Evolutionary conservation across 1,284 basidiomycete species (phyloP), one percentile per base, ranked within the genome.

Genomic region (Porogramme epimiltina): DNA sequence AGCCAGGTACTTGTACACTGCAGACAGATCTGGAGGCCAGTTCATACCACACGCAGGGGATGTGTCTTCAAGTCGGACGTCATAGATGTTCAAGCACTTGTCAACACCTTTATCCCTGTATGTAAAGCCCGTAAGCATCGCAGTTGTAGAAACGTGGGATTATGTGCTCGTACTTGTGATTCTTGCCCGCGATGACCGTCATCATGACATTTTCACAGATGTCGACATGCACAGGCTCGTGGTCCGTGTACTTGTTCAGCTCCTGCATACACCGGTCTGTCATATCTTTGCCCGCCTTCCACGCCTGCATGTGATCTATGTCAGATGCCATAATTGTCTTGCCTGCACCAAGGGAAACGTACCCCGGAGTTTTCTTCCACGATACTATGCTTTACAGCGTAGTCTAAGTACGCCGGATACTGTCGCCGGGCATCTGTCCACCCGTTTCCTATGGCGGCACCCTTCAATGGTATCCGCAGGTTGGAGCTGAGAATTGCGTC

Each of bases 21-120:
- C 84, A 9, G 77, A 69, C 22, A 99, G 81, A 59, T 94, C 93
- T n/a, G 88, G 86, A 3, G 96, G 96, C 96, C 96, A 99, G 70
- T 96, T 96, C 93, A 98, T 92, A 1, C 96, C 96, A 70, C 96
- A 99, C 2, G 85, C 87, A n/a, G 95, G 95, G 42, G 70, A 76
- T 13, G 79, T 80, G 67, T 99, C 97, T 49, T 89, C 84, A 24
- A 93, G 73, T 28, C 97, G 87, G 19, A 98, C 84, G 65, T 99
- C 97, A 65, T 99, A 99, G 41, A 98, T 85, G 69, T 99, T 99
- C 63, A 95, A 77, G 70, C 96, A 99, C 70, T 84, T 88, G 34
- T 78, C 70, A 55, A 80, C 71, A 4, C 87, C 89, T 47, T 94
- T 78, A 20, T 88, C 77, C 41, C 91, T 95, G 61, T 2, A 46